Evolutionary conservation across 768 basidiomycete species (phyloP).

Genomic region (Agrocybe pediades): DNA sequence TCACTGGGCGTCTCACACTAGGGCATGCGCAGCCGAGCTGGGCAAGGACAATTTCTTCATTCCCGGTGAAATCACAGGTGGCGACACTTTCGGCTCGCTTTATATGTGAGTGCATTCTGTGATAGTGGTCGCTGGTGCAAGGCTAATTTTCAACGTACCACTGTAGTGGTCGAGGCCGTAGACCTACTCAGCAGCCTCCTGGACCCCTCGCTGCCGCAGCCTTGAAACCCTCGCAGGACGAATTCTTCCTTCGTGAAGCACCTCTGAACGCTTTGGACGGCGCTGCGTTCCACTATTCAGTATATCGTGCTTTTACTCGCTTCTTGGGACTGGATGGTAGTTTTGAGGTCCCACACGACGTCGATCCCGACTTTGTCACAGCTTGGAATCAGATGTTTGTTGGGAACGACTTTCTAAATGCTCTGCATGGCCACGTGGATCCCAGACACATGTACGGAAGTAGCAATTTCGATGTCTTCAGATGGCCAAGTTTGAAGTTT

Average conservation of each 20-base stretch:
- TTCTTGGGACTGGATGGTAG: slow-evolving; percentile 98
- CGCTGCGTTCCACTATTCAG: slow-evolving; percentile 93
- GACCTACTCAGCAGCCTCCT: slow-evolving; percentile 66
- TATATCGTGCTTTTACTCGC: slow-evolving; percentile 82
- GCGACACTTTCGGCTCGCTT: slow-evolving; percentile 84
- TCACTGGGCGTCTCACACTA: slow-evolving; percentile 72
- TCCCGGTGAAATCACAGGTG: slow-evolving; percentile 93
- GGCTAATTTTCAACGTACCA: background rate
- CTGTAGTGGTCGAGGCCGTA: slow-evolving; percentile 86
- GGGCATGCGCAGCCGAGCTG: slow-evolving; percentile 68
- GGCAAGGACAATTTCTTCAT: slow-evolving; percentile 91
- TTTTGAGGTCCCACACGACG: slow-evolving; percentile 85
- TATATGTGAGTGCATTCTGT: slow-evolving; percentile 88
- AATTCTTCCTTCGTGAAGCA: slow-evolving; percentile 79
- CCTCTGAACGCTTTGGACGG: slow-evolving; percentile 67
- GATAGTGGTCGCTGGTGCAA: background rate
- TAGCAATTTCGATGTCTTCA: slow-evolving; percentile 94
- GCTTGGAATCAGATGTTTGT: slow-evolving; percentile 94
- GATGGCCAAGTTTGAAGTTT: slow-evolving; percentile 89
- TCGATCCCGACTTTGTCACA: slow-evolving; percentile 79
- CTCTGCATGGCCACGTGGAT: slow-evolving; percentile 63
- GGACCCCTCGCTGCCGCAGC: slow-evolving; percentile 73
- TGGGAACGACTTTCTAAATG: slow-evolving; percentile 84
- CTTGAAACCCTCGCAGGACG: slow-evolving; percentile 55
- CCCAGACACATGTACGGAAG: slow-evolving; percentile 89